These are phyloP conservation scores for Fusarium sp. DNA, from an alignment of 2,329 filamentous ascomycete genomes.

Conservation along the genomic window DNA sequence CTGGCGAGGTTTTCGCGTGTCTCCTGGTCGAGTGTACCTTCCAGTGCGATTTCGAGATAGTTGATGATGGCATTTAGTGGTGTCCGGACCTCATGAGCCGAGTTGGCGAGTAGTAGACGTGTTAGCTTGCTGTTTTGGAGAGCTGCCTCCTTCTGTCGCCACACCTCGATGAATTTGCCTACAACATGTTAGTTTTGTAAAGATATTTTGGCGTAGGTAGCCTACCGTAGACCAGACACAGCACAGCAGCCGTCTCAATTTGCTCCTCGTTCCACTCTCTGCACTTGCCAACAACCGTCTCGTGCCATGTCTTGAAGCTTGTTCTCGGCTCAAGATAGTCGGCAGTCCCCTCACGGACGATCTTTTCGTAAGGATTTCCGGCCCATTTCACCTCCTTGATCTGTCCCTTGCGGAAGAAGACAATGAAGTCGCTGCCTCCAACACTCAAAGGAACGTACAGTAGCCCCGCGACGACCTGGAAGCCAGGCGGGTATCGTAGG, in stretches of 20 bases:
- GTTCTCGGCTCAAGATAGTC: slow-evolving; percentile 78
- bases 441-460: slow-evolving; percentile 81
- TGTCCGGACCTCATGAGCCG: slow-evolving; percentile 89
- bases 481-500: slow-evolving; percentile 78
- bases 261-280: slow-evolving; percentile 90
- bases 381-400: slow-evolving; percentile 82
- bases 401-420: slow-evolving; percentile 85
- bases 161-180: slow-evolving; percentile 86
- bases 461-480: slow-evolving; percentile 77
- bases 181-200: neutral
- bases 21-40: slow-evolving; percentile 79
- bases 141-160: slow-evolving; percentile 87
- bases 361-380: slow-evolving; percentile 85
- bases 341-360: slow-evolving; percentile 73
- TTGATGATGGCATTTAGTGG: slow-evolving; percentile 95
- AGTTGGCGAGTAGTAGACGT: slow-evolving; percentile 80
- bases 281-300: slow-evolving; percentile 81
- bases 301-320: slow-evolving; percentile 82
- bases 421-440: slow-evolving; percentile 83
- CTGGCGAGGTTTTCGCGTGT: slow-evolving; percentile 83
- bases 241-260: slow-evolving; percentile 84
- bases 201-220: neutral
- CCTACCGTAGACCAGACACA: slow-evolving; percentile 86
- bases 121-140: slow-evolving; percentile 84
- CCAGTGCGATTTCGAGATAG: slow-evolving; percentile 88